Percentiles rank a stretch among this genome's conserved stretches.
Conservation (phyloP, 2,329 filamentous ascomycete genomes). For the Dactylellina haptotyla region DNA sequence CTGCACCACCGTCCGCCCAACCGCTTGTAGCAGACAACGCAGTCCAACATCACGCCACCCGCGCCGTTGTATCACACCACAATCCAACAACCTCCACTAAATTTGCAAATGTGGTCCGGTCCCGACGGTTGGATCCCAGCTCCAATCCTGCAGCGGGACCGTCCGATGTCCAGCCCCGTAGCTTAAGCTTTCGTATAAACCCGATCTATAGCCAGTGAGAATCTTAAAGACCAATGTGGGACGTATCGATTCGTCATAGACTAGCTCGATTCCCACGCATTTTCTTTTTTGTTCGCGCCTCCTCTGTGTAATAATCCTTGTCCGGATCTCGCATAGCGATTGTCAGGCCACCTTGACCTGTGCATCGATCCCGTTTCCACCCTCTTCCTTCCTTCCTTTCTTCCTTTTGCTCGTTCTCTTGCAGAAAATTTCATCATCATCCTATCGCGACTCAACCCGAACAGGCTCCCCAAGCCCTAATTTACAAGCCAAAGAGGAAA, state of each 20-base stretch:
- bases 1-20: neutral
- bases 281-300: conserved; percentile 3
- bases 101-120: no score
- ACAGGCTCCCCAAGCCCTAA: conserved; percentile 28
- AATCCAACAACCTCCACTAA: conserved; percentile 32
- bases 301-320: conserved; percentile 32
- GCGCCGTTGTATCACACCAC: conserved; percentile 41
- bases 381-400: no score
- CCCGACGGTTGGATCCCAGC: no score
- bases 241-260: conserved; percentile 34
- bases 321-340: conserved; percentile 42
- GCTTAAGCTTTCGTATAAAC: conserved; percentile 27
- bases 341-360: conserved; percentile 53
- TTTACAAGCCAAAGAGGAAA: conserved; percentile 20
- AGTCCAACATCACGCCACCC: conserved; percentile 41
- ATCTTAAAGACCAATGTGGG: conserved; percentile 13
- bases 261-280: no score
- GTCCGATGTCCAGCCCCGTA: conserved; percentile 15
- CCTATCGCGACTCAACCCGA: conserved; percentile 37
- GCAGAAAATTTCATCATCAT: conserved; percentile 2
- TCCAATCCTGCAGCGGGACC: conserved; percentile 41
- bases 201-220: conserved; percentile 19
- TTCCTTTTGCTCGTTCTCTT: no score
- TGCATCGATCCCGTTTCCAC: neutral
- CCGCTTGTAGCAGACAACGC: conserved; percentile 28